phyloP scores from a whole-genome alignment of 176 grass and related monocot genomes.

The Oryza meridionalis region DNA sequence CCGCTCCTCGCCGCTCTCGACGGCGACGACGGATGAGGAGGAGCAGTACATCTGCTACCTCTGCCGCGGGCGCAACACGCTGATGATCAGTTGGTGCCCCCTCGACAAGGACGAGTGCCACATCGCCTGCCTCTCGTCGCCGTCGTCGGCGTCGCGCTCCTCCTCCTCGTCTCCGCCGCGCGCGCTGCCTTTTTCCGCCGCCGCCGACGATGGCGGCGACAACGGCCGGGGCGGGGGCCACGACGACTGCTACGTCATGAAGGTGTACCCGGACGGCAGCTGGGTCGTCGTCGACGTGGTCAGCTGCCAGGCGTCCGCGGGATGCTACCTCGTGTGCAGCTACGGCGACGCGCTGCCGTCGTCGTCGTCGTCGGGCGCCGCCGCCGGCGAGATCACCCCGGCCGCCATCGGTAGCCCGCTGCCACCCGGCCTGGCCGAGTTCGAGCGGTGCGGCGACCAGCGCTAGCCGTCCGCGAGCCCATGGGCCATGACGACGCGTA shows the following conservation, averaged over 20 bases:
- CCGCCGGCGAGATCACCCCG: not conserved
- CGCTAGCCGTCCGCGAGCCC: not conserved
- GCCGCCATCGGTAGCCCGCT: not conserved
- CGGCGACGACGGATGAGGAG: not conserved
- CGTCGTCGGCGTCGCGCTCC: not conserved
- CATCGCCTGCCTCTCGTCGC: conserved; percentile 33
- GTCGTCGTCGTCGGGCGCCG: not conserved
- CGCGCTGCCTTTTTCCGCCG: not conserved
- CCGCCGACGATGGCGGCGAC: not conserved
- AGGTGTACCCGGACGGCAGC: conserved; percentile 40
- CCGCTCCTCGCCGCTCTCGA: not conserved
- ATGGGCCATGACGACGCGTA: not conserved
- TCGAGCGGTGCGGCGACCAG: conserved; percentile 47
- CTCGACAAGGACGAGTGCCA: conserved; percentile 35
- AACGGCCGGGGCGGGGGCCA: no score
- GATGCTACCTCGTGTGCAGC: conserved; percentile 47
- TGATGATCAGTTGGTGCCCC: conserved; percentile 43
- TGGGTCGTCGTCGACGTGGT: conserved; percentile 35
- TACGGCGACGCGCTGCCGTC: not conserved
- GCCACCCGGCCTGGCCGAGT: not conserved
- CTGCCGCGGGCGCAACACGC: conserved; percentile 20
- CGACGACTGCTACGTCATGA: conserved; percentile 56
- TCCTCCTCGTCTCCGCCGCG: not conserved
- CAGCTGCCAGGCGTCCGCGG: conserved; percentile 30
- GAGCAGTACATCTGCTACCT: conserved; percentile 52